A percentile compares a stretch with the other conserved stretches of the same genome.
These are phyloP conservation scores for Corniculantispora saksenae DNA, from an alignment of 2,329 filamentous ascomycete species.

Conservation along the genomic window DNA sequence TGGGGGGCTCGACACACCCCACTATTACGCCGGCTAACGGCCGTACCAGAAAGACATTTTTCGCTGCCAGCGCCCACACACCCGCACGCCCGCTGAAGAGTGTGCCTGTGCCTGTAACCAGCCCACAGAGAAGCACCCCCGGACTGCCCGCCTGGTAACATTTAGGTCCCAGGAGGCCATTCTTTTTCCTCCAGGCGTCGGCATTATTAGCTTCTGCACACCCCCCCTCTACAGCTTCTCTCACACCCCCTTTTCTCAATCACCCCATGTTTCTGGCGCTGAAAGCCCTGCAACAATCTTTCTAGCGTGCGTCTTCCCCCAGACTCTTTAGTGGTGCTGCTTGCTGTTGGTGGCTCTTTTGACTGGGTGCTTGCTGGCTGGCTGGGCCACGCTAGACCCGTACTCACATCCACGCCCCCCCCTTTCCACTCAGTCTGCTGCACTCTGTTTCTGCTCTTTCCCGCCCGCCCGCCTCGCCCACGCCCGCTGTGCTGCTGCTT, in stretches of 20 bases:
- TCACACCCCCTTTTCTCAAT: not conserved
- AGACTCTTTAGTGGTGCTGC: not conserved
- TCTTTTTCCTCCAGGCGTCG: not conserved
- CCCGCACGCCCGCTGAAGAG: constrained; percentile 2
- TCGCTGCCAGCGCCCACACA: too few relatives aligned
- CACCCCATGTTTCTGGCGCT: not conserved
- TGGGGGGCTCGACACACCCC: constrained; percentile 36
- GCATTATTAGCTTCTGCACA: not conserved
- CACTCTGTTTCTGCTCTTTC: not conserved
- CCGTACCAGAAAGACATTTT: constrained; percentile 47
- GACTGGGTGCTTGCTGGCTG: not conserved
- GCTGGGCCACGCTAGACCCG: not conserved
- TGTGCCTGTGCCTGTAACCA: too few relatives aligned
- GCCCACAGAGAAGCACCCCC: not conserved
- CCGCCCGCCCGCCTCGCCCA: not conserved
- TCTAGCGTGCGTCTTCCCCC: constrained; percentile 20
- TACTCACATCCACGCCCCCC: not conserved
- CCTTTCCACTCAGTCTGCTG: not conserved
- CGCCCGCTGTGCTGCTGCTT: not conserved
- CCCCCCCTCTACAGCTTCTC: not conserved
- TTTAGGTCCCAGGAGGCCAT: too few relatives aligned
- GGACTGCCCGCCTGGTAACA: not conserved
- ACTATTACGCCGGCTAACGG: constrained; percentile 62
- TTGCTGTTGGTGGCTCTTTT: not conserved
- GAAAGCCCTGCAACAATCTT: constrained; percentile 18